Evolutionary conservation across 208 protist genomes (phyloP).

Genomic region (Leishmania tropica): DNA sequence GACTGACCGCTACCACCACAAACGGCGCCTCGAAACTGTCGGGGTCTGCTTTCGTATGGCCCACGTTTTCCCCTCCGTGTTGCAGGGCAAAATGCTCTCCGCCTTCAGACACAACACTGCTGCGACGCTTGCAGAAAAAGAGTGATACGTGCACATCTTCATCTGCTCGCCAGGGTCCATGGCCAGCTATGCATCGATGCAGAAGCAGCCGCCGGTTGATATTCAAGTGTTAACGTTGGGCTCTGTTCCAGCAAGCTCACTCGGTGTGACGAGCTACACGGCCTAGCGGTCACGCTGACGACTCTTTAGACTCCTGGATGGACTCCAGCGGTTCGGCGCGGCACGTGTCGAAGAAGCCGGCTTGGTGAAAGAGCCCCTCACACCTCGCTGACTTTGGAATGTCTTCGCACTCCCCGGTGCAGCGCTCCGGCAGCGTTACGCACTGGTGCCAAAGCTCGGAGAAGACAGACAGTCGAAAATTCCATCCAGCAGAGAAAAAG

Average conservation of each 20-base stretch:
- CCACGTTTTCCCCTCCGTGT: not conserved
- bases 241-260: conserved; percentile 12
- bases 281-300: conserved; percentile 9
- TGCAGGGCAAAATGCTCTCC: conserved; percentile 6
- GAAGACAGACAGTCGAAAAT: conserved; percentile 20
- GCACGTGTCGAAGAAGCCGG: conserved; percentile 29
- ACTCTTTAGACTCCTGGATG: not conserved
- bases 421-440: conserved; percentile 20
- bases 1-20: conserved; percentile 27
- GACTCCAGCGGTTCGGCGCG: not conserved
- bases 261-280: conserved; percentile 9
- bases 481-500: conserved; percentile 31
- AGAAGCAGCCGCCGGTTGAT: conserved; percentile 17
- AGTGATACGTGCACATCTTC: conserved; percentile 16
- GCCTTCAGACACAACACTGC: conserved; percentile 22
- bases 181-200: conserved; percentile 15
- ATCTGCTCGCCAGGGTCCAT: conserved; percentile 14
- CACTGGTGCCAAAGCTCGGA: conserved; percentile 12
- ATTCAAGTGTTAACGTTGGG: conserved; percentile 15
- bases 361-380: conserved; percentile 20
- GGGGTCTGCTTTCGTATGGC: conserved; percentile 10
- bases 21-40: conserved; percentile 16
- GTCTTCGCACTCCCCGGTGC: conserved; percentile 20
- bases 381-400: conserved; percentile 17
- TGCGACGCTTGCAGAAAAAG: conserved; percentile 22